Evolutionary conservation across 768 basidiomycete genomes (phyloP), one percentile per base, ranked within the genome.

Genomic region (Leccinellum luteum): DNA sequence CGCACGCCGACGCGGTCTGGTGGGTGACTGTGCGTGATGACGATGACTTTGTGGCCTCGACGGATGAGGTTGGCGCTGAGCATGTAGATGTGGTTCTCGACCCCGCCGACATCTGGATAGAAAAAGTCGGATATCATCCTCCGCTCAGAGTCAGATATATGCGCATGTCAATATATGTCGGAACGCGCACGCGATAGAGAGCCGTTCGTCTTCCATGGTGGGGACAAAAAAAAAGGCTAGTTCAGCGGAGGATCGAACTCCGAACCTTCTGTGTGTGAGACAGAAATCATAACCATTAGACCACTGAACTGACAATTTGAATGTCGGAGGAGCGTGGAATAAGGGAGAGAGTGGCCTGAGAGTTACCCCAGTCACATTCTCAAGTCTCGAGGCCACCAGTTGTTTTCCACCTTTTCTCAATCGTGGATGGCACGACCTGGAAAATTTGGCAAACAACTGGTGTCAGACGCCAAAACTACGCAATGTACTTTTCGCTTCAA

Each of bases 61-160:
- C 79, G 78, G 54, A 94, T 84, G 43, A 98, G 84, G 49, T 89
- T 87, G 19, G 89, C 86, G 56, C 88, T 87, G 48, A 99, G 81
- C 84, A 91, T 91, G 74, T 92, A 98, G 35, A 98, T 95, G 72
- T 97, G 94, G 58, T 86, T 95, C 75, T 98, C 97, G 31, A 99
- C 96, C 8, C 97, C 97, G 3, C 97, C 97, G 3, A 95, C 88
- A 57, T 84, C 80, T 1, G 97, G 97, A 67, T 92, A 86, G 75
- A 98, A 99, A 78, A 98, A 99, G 75, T 99, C 97, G 43, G 87
- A 90, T 57, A 98, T 85, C 92, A 98, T 94, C 47, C 94, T 96
- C 61, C 2, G 3, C 27, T 12, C 19, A 52, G 28, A 7, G 53
- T 64, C 38, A 61, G 32, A 15, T 2, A 6, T 17, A 43, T 14